Evolutionary conservation across 176 grass and related monocot genomes (phyloP).

Genomic region (Zea luxurians): DNA sequence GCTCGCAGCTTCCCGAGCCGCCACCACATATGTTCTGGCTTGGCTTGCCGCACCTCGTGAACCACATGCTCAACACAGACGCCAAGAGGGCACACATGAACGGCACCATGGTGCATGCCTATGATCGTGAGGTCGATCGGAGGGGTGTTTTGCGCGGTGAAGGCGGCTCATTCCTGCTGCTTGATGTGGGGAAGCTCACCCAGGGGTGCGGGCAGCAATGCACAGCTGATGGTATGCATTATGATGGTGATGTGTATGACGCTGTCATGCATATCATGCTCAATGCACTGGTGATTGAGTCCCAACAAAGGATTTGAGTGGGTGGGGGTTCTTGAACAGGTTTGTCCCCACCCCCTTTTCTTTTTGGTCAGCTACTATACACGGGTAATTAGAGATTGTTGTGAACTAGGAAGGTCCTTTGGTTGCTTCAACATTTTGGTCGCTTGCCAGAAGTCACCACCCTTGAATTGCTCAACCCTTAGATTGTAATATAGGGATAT

Average conservation of each 20-base stretch:
- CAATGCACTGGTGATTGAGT: slow-evolving; percentile 84
- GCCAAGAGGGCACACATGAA: slow-evolving; percentile 85
- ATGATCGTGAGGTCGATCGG: slow-evolving; percentile 54
- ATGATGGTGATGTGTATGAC: slow-evolving; percentile 58
- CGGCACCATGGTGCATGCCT: slow-evolving; percentile 52
- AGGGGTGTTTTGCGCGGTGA: slow-evolving; percentile 48
- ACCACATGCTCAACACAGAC: slow-evolving; percentile 76
- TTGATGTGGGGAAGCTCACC: slow-evolving; percentile 65
- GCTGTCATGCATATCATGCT: slow-evolving; percentile 86
- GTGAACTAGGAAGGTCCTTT: slow-evolving; percentile 54
- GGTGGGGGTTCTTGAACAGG: slow-evolving; percentile 54
- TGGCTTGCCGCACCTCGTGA: slow-evolving; percentile 67
- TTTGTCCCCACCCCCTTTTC: slow-evolving; percentile 48
- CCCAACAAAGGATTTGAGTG: slow-evolving; percentile 69
- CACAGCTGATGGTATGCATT: slow-evolving; percentile 86
- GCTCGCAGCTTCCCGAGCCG: slow-evolving; percentile 32
- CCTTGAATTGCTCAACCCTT: slow-evolving; percentile 37
- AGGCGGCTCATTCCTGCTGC: slow-evolving; percentile 54
- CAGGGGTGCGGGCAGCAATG: slow-evolving; percentile 67
- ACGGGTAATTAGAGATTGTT: slow-evolving; percentile 48
- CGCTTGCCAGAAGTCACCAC: not conserved
- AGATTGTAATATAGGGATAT: slow-evolving; percentile 48
- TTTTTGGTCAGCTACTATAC: slow-evolving; percentile 44
- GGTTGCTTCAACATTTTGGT: slow-evolving; percentile 39
- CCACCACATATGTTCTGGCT: slow-evolving; percentile 89